A percentile compares a stretch with the other conserved stretches of the same genome.
Evolutionary conservation across 441 rosid genomes (phyloP).

Genomic region (Mallotus repandus): DNA sequence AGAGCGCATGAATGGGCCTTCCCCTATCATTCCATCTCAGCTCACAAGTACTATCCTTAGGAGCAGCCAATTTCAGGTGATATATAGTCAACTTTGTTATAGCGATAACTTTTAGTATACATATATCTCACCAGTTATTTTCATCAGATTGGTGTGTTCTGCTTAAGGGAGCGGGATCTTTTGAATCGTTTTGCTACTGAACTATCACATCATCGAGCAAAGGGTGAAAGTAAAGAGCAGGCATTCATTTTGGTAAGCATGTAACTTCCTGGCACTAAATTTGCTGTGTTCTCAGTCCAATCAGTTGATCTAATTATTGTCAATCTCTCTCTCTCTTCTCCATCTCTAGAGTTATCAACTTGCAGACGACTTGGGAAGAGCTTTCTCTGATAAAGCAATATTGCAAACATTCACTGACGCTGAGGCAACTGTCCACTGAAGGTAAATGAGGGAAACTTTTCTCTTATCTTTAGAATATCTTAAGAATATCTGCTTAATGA

Average conservation of each 20-base stretch:
- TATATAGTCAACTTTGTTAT: neutral
- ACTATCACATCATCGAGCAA: conserved; percentile 57
- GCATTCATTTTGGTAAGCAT: conserved; percentile 59
- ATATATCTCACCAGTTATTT: conserved; percentile 1
- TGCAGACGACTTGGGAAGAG: conserved; percentile 88
- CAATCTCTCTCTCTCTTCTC: neutral
- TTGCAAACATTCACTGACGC: conserved; percentile 58
- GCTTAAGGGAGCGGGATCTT: conserved; percentile 86
- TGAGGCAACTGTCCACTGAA: conserved; percentile 60
- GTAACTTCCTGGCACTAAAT: conserved; percentile 12
- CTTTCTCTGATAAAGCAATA: conserved; percentile 77
- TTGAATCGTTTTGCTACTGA: conserved; percentile 61
- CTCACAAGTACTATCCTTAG: conserved; percentile 66
- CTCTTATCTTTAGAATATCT: neutral
- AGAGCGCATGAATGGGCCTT: conserved; percentile 77
- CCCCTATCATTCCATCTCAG: conserved; percentile 62
- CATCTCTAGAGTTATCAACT: conserved; percentile 61
- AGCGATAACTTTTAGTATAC: neutral
- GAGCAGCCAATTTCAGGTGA: conserved; percentile 72
- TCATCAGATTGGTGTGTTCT: conserved; percentile 59
- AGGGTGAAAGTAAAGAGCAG: conserved; percentile 63
- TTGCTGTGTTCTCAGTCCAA: neutral
- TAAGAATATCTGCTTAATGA: neutral
- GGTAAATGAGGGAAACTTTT: conserved; percentile 38
- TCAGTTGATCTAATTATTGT: conserved; percentile 17